Percentiles rank a stretch among this genome's conserved stretches.
Evolutionary conservation across 768 basidiomycete genomes (phyloP).

Genomic region (Astraeus odoratus): DNA sequence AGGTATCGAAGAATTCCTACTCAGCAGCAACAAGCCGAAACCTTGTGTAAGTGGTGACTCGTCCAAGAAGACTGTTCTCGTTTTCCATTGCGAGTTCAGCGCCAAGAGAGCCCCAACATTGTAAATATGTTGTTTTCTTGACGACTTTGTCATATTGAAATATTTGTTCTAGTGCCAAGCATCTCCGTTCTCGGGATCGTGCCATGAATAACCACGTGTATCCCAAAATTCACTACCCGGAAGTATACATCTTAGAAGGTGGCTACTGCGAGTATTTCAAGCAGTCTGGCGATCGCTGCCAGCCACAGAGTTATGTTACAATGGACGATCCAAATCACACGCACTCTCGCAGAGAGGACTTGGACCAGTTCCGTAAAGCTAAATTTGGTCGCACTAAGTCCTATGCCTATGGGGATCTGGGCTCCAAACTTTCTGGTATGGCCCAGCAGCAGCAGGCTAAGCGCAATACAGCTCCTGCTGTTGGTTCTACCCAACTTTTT

Average conservation of each 20-base stretch:
- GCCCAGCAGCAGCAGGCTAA: constrained; percentile 42
- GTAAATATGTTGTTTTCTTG: constrained; percentile 39
- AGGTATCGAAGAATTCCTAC: constrained; percentile 74
- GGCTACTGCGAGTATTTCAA: constrained; percentile 90
- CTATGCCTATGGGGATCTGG: constrained; percentile 83
- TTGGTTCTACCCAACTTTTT: constrained; percentile 45
- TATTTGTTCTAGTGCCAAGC: constrained; percentile 65
- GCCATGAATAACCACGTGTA: constrained; percentile 83
- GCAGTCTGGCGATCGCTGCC: constrained; percentile 59
- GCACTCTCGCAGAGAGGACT: constrained; percentile 71
- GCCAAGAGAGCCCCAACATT: constrained; percentile 93
- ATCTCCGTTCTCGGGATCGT: constrained; percentile 86
- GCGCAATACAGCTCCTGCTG: constrained; percentile 60
- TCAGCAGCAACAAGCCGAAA: constrained; percentile 54
- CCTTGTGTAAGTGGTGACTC: constrained; percentile 71
- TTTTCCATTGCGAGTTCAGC: constrained; percentile 99
- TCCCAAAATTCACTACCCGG: constrained; percentile 91
- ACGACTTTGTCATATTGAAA: constrained; percentile 4
- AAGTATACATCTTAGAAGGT: constrained; percentile 94
- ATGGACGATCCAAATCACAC: constrained; percentile 94
- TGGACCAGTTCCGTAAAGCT: constrained; percentile 86
- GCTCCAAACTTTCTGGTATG: constrained; percentile 32
- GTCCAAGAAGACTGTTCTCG: constrained; percentile 70
- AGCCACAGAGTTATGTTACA: constrained; percentile 75
- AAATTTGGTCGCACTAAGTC: constrained; percentile 89